Evolutionary conservation across 1,139 yeast genomes (phyloP).

Genomic region (Yarrowia galli): DNA sequence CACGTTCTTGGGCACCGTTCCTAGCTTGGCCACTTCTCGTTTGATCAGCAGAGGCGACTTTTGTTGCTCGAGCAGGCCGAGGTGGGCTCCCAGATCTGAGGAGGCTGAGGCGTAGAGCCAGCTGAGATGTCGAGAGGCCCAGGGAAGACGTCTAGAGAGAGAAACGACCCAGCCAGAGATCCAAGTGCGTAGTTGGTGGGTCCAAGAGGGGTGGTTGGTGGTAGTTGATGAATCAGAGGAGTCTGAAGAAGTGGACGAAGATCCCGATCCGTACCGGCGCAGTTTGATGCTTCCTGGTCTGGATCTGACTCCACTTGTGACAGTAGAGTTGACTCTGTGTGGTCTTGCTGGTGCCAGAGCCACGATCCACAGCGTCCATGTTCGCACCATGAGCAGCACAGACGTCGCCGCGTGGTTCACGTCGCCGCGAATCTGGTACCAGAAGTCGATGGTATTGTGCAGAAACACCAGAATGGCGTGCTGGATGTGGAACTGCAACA

Average conservation of each 20-base stretch:
- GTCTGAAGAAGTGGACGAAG: background rate
- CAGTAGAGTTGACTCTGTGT: background rate
- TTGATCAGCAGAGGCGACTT: constrained; percentile 28
- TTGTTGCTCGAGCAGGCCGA: constrained; percentile 18
- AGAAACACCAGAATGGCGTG: constrained; percentile 42
- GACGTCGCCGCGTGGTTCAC: constrained; percentile 23
- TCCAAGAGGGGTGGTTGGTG: constrained; percentile 10
- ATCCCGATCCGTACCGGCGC: background rate
- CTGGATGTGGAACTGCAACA: constrained; percentile 45
- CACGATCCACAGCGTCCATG: constrained; percentile 19
- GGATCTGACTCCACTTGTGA: background rate
- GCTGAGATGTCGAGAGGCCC: constrained; percentile 19
- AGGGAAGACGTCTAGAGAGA: constrained; percentile 2
- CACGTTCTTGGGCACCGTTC: constrained; percentile 42
- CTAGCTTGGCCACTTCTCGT: constrained; percentile 6
- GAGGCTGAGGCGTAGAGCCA: constrained; percentile 23
- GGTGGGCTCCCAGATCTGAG: constrained; percentile 10
- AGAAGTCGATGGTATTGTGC: constrained; percentile 38
- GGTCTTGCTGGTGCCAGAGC: constrained; percentile 15
- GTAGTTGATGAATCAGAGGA: constrained; percentile 4
- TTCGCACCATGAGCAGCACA: constrained; percentile 10
- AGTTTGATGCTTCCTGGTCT: background rate
- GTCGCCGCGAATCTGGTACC: constrained; percentile 39
- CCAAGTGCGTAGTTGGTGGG: constrained; percentile 11
- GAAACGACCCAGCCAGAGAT: background rate